Base-by-base conservation (phyloP, 1,284 basidiomycete genomes). In the Entoloma clypeatum region DNA sequence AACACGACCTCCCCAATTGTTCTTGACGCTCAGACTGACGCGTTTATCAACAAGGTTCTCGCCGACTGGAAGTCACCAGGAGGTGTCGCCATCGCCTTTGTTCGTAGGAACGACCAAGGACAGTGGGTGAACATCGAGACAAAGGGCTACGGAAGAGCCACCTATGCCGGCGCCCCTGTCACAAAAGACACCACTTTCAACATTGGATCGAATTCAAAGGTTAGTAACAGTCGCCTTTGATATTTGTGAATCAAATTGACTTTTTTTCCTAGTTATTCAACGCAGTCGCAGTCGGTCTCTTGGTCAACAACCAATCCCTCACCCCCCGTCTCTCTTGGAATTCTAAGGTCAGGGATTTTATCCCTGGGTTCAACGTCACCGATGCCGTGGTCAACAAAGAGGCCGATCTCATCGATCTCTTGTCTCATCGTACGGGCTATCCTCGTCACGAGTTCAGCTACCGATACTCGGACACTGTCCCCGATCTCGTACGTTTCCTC, bases 361-460 rank as follows among this genome's bases (percentile, higher is more conserved):
- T 58, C 7, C 55, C 58, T 2, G 31, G 46, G 7, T 45, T 33
- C 16, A 30, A 33, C 3, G 27, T 50, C 9, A 34, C 33, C 3
- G 55, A 57, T 38, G 47, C 50, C 1, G 19, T 54, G 25, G 56
- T 54, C 8, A 38, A 53, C 2, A 33, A 43, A 19, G 35, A 55
- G 19, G 44, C 50, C n/a, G 56, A 49, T 1, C 45, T 57, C 8
- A 37, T 52, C 23, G 59, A 61, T 37, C 41, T 51, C 8, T 59
- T 59, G 55, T 51, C 45, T 23, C 57, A 59, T 37, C 57, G 56
- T 17, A 56, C 53, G 10, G 58, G 58, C 1, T 41, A 53, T 13
- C 57, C 59, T 24, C 45, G 41, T 11, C 57, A 61, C 27, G 57
- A 58, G 34, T 41, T 52, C 22, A 43, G 40, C 17, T 58, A 56